Conservation (phyloP, 805 yeast species). For the Myxozyma kluyveri region DNA sequence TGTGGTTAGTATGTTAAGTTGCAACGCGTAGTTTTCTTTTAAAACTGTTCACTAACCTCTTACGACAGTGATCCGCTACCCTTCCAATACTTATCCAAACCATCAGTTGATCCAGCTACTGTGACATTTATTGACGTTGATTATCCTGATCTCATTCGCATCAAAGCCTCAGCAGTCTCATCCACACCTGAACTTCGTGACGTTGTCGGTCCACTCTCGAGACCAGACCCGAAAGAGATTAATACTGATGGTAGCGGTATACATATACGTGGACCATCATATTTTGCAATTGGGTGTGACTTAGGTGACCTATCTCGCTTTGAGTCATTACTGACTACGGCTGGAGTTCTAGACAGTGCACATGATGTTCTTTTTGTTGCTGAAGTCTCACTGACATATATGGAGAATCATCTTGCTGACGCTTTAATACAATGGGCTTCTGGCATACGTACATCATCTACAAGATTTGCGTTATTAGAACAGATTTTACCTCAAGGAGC, state of each 20-base stretch:
- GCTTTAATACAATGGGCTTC: slow-evolving; percentile 53
- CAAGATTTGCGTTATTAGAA: slow-evolving; percentile 63
- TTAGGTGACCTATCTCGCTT: slow-evolving; percentile 48
- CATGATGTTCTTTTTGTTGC: slow-evolving; percentile 57
- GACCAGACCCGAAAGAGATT: neutral
- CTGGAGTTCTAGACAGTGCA: slow-evolving; percentile 22
- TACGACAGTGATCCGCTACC: slow-evolving; percentile 52
- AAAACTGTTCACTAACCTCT: slow-evolving; percentile 2
- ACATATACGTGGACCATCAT: slow-evolving; percentile 44
- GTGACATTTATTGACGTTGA: slow-evolving; percentile 67
- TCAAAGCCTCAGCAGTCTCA: slow-evolving; percentile 54
- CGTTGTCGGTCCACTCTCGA: slow-evolving; percentile 9
- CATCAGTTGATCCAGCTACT: slow-evolving; percentile 33
- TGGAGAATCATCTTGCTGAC: slow-evolving; percentile 66
- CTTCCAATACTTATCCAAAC: slow-evolving; percentile 47
- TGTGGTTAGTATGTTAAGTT: slow-evolving; percentile 61
- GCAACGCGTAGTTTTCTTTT: too few species aligned
- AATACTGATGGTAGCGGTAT: slow-evolving; percentile 6
- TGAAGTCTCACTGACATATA: slow-evolving; percentile 79
- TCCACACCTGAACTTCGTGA: slow-evolving; percentile 46
- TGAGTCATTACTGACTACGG: slow-evolving; percentile 30
- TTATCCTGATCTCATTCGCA: slow-evolving; percentile 63
- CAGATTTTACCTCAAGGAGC: slow-evolving; percentile 67
- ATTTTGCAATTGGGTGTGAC: slow-evolving; percentile 66
- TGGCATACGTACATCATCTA: slow-evolving; percentile 40